Evolutionary conservation across 2,329 filamentous ascomycete species (phyloP).

Genomic region (Ascochyta lentis): DNA sequence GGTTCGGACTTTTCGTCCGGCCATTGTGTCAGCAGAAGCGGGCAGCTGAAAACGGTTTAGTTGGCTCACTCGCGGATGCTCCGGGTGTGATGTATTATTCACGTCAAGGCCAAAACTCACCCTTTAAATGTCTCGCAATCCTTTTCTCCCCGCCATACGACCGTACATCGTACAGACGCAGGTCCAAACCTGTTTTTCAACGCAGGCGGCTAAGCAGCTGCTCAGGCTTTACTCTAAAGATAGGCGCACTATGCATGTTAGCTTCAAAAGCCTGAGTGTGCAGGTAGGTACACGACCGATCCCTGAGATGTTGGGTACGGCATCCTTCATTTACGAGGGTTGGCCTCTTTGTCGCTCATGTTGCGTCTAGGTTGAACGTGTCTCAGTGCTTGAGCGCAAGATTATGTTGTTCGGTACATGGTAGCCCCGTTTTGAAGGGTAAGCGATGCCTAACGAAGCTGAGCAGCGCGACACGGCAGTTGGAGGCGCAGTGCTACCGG

Average conservation of each 20-base stretch:
- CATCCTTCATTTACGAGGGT: too few species aligned
- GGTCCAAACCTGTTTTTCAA: too few species aligned
- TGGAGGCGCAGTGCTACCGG: too few species aligned
- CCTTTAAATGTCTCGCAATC: neutral
- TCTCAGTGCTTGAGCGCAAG: too few species aligned
- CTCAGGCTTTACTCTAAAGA: neutral
- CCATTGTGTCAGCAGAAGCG: neutral
- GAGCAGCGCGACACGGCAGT: too few species aligned
- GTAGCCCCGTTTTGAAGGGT: too few species aligned
- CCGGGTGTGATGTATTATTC: conserved; percentile 14
- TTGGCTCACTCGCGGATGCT: neutral
- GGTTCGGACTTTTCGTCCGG: neutral
- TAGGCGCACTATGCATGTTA: neutral
- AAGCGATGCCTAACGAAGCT: too few species aligned
- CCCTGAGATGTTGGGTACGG: too few species aligned
- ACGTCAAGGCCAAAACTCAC: neutral
- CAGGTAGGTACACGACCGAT: too few species aligned
- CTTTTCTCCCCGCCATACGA: neutral
- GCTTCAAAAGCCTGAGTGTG: neutral
- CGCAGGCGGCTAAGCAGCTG: neutral
- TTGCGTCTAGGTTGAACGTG: too few species aligned
- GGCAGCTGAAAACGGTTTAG: neutral
- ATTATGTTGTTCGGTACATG: too few species aligned
- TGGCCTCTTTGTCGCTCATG: too few species aligned
- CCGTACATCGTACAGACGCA: neutral